These are phyloP conservation scores for Aspergillus pseudoglaucus DNA, from an alignment of 2,329 filamentous ascomycete species.

Conservation along the genomic window DNA sequence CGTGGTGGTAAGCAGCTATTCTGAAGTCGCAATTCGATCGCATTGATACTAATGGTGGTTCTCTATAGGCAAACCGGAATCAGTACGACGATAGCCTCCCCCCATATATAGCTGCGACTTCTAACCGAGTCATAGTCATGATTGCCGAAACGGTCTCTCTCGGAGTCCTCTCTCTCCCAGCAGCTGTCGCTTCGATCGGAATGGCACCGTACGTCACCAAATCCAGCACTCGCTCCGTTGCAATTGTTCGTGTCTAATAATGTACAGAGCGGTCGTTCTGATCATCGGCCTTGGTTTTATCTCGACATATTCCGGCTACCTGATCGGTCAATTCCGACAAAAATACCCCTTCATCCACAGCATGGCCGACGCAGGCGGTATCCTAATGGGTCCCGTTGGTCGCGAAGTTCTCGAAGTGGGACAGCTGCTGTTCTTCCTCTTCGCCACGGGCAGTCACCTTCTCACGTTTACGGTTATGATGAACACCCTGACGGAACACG, in stretches of 20 bases:
- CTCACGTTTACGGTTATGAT: slow-evolving; percentile 62
- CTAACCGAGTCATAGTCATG: slow-evolving; percentile 6
- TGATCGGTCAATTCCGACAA: slow-evolving; percentile 53
- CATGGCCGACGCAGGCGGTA: slow-evolving; percentile 60
- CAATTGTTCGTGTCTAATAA: background rate
- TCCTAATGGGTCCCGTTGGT: slow-evolving; percentile 55
- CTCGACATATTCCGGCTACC: slow-evolving; percentile 52
- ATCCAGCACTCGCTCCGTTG: background rate
- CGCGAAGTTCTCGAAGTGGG: slow-evolving; percentile 55
- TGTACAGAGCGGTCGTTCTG: slow-evolving; percentile 42
- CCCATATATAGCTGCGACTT: too few relatives aligned
- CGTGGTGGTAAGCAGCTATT: background rate
- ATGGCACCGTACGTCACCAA: slow-evolving; percentile 36
- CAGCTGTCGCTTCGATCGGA: slow-evolving; percentile 45
- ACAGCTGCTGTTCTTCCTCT: slow-evolving; percentile 57
- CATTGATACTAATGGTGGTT: background rate
- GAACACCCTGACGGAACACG: slow-evolving; percentile 54
- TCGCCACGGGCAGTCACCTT: slow-evolving; percentile 62
- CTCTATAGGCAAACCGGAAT: background rate
- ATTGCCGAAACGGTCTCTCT: slow-evolving; percentile 37
- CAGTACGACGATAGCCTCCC: too few relatives aligned
- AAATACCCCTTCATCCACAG: slow-evolving; percentile 52
- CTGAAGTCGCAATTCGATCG: background rate
- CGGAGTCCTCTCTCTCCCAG: slow-evolving; percentile 50
- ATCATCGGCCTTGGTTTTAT: slow-evolving; percentile 47